Evolutionary conservation across 108 stramenopile species (phyloP), one percentile per base, ranked within the genome.

Genomic region (Mayamaea pseudoterrestris): DNA sequence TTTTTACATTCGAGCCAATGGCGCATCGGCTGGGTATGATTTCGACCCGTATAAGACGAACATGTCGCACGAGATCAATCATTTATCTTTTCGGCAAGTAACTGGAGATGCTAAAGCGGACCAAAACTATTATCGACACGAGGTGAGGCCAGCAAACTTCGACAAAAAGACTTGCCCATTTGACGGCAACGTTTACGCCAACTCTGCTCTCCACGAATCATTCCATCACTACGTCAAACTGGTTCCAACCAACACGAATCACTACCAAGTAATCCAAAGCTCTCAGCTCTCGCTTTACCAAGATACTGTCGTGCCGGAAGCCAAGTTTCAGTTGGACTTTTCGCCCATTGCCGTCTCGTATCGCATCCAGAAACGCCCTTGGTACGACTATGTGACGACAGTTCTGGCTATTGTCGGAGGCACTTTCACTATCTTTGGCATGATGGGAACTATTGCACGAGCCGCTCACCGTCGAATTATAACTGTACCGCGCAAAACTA

Each of bases 381-480:
- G 92, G 94, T 97, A 97, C 53, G 90, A 94, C 39, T 97, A 93
- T 48, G 35, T 93, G 17, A 97, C 93, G 5, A 80, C 75, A 34
- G 27, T 97, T 22, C 67, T 90, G 60, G 94, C 96, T 9, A 92
- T 95, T 26, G 66, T 97, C 25, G 95, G 95, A 31, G 95, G 95
- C 0, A 85, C 85, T 3, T 97, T 97, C 60, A 95, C 93, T 17
- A 79, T 93, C 3, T 54, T 97, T n/a, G 93, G 95, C 5, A 66
- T 97, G 49, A 48, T 97, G n/a, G 85, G 93, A 48, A 53, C 50
- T 26, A 5, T 45, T 5, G 23, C 27, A 6, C 5, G 18, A 5
- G 13, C 44, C 5, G 22, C 44, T 5, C 21, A 16, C 13, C 40
- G 40, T 4, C 40, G 21, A 13, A 41, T 41, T 41, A n/a, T n/a